These are phyloP conservation scores for Thelonectria blattea DNA, from an alignment of 2,329 filamentous ascomycete genomes.

Conservation along the genomic window DNA sequence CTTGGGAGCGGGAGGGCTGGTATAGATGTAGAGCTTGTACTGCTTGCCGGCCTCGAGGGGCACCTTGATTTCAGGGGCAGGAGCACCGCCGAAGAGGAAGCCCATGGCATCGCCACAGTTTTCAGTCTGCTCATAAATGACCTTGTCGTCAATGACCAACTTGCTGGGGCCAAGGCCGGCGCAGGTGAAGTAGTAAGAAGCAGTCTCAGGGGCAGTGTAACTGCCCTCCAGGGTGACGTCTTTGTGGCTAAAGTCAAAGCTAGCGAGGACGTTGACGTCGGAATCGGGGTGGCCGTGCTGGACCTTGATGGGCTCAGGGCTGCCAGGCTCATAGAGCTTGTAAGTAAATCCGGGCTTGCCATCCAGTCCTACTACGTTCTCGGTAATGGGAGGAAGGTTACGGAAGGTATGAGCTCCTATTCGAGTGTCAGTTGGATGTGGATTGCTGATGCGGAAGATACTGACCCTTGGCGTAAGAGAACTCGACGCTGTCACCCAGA, in stretches of 20 bases:
- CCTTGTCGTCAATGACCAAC: constrained; percentile 40
- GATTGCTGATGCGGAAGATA: background rate
- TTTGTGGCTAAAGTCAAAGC: constrained; percentile 35
- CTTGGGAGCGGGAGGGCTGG: constrained; percentile 36
- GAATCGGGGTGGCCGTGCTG: constrained; percentile 37
- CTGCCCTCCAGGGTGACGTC: constrained; percentile 40
- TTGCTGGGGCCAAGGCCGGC: constrained; percentile 41
- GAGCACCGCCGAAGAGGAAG: constrained; percentile 41
- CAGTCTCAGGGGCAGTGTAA: constrained; percentile 40
- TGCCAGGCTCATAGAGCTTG: constrained; percentile 39
- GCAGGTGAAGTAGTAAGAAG: constrained; percentile 42
- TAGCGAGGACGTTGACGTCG: constrained; percentile 31
- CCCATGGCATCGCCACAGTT: constrained; percentile 44
- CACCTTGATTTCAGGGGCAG: constrained; percentile 41
- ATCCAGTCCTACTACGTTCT: constrained; percentile 40
- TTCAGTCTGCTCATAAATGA: constrained; percentile 41
- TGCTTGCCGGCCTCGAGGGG: constrained; percentile 37
- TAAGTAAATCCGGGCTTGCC: constrained; percentile 43
- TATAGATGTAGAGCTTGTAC: constrained; percentile 42
- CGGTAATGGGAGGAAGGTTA: constrained; percentile 32
- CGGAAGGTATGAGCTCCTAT: constrained; percentile 39
- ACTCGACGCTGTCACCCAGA: constrained; percentile 36
- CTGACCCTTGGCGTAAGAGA: constrained; percentile 40
- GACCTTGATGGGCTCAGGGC: constrained; percentile 33
- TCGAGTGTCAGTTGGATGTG: constrained; percentile 2